These are phyloP conservation scores for Smallanthus sonchifolius DNA, from an alignment of 129 eudicot genomes.

Conservation along the genomic window DNA sequence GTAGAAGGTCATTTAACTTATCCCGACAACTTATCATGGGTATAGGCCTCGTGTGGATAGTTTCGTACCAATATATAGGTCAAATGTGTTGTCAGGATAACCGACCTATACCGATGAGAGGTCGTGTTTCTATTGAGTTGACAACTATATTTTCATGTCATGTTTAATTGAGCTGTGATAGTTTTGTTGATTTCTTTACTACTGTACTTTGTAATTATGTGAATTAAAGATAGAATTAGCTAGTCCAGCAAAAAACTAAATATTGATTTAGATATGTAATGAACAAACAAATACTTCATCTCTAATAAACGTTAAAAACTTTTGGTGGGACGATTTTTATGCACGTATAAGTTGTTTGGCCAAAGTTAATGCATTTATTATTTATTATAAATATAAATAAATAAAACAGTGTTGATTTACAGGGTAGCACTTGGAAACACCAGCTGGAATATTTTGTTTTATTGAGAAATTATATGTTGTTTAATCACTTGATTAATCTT, in stretches of 20 bases:
- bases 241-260: neutral
- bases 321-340: conserved; percentile 8
- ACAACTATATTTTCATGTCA: too few relatives aligned
- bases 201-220: neutral
- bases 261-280: neutral
- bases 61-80: too few relatives aligned
- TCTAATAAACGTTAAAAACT: neutral
- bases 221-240: neutral
- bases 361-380: conserved; percentile 1
- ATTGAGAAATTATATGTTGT: conserved; percentile 21
- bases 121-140: too few relatives aligned
- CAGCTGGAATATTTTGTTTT: conserved; percentile 32
- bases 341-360: conserved; percentile 9
- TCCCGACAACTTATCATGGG: too few relatives aligned
- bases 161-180: too few relatives aligned
- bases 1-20: too few relatives aligned
- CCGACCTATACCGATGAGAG: too few relatives aligned
- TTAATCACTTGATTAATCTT: conserved; percentile 30
- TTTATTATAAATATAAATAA: conserved; percentile 3
- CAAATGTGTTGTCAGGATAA: too few relatives aligned
- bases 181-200: neutral
- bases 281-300: neutral
- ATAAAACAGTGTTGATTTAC: conserved; percentile 22
- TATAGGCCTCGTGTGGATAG: too few relatives aligned
- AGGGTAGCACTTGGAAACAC: conserved; percentile 34